Conservation (phyloP, 352 stramenopile genomes). For the Globisporangium nagaii region DNA sequence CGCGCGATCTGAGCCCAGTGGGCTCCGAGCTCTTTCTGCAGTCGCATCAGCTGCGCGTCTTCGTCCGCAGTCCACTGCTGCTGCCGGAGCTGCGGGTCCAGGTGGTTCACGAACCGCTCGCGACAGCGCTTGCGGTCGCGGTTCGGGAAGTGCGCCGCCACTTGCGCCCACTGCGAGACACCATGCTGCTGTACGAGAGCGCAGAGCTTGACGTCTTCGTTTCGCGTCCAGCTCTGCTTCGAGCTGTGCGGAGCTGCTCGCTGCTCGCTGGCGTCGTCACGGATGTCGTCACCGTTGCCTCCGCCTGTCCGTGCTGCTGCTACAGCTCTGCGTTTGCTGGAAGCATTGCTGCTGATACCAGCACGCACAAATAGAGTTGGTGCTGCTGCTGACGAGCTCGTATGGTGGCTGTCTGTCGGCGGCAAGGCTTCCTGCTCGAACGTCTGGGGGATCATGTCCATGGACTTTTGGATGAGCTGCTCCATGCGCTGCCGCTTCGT, state of each 20-base stretch:
- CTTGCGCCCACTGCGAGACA: conserved; percentile 24
- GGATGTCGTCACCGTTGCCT: background rate
- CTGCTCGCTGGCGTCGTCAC: background rate
- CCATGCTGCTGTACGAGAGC: conserved; percentile 35
- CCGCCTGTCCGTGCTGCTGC: background rate
- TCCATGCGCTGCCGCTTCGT: conserved; percentile 57
- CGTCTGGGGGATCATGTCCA: conserved; percentile 19
- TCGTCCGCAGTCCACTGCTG: conserved; percentile 38
- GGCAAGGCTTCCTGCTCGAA: conserved; percentile 1
- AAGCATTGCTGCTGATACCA: no score
- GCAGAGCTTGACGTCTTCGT: conserved; percentile 40
- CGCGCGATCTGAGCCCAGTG: conserved; percentile 35
- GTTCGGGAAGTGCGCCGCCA: conserved; percentile 31
- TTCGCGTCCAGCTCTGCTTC: conserved; percentile 32
- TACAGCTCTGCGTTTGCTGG: background rate
- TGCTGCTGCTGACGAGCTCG: conserved; percentile 1
- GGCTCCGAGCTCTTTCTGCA: conserved; percentile 23
- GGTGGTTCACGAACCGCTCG: conserved; percentile 70
- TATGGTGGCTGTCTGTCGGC: background rate
- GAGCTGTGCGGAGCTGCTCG: background rate
- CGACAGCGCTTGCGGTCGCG: conserved; percentile 64
- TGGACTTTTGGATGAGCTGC: conserved; percentile 42
- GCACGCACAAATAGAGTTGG: background rate
- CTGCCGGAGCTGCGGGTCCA: conserved; percentile 29
- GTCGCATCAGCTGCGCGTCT: conserved; percentile 28